Evolutionary conservation across 345 rosid species (phyloP).

Genomic region (Murraya koenigii): DNA sequence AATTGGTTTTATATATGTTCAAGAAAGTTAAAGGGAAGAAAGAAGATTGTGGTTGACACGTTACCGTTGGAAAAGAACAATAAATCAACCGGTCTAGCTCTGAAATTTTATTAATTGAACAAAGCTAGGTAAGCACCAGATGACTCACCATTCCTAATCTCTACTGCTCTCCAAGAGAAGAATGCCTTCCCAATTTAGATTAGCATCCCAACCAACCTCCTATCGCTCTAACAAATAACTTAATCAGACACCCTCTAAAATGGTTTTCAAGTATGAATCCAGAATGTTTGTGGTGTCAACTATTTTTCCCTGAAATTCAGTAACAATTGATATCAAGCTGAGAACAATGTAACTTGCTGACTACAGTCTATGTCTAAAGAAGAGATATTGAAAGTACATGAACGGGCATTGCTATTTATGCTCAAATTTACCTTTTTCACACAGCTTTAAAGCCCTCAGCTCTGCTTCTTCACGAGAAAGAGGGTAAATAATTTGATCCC

Average conservation of each 20-base stretch:
- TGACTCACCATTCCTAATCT: conserved; percentile 90
- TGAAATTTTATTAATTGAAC: not conserved
- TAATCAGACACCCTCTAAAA: conserved; percentile 76
- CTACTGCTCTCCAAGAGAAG: conserved; percentile 99
- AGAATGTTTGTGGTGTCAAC: conserved; percentile 38
- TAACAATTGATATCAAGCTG: not conserved
- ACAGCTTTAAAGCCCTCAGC: conserved; percentile 41
- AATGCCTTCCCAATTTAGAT: conserved; percentile 80
- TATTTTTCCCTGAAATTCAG: conserved; percentile 40
- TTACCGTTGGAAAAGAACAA: not conserved
- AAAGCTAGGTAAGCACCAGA: not conserved
- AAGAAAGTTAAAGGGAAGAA: not conserved
- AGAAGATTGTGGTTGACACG: conserved; percentile 17
- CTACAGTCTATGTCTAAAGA: not conserved
- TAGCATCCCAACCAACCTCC: conserved; percentile 83
- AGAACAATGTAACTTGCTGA: not conserved
- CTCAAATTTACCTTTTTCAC: conserved; percentile 50
- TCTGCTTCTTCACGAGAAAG: conserved; percentile 85
- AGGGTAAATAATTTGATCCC: conserved; percentile 99
- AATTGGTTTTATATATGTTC: not conserved
- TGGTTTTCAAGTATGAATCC: conserved; percentile 59
- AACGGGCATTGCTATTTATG: conserved; percentile 10
- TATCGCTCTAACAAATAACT: conserved; percentile 87
- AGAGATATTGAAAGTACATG: not conserved
- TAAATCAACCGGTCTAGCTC: not conserved